Conservation (phyloP, 768 basidiomycete species). For the Rhodotorula babjevae region DNA sequence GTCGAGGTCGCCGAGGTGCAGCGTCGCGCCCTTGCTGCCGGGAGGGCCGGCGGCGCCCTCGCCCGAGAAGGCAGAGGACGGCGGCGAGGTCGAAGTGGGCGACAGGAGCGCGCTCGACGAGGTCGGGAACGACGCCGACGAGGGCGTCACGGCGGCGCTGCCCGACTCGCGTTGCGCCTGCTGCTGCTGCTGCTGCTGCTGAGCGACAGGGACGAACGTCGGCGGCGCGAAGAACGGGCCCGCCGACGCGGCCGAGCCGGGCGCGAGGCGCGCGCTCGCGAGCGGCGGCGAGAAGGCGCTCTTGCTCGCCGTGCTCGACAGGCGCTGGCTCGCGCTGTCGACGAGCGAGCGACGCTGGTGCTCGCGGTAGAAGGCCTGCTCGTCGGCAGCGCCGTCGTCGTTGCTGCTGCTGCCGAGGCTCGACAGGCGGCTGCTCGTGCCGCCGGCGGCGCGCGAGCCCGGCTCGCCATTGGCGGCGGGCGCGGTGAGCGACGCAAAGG, state of each 20-base stretch:
- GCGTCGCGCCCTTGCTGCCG: constrained; percentile 27
- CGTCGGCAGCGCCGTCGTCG: constrained; percentile 12
- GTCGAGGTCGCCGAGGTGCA: constrained; percentile 69
- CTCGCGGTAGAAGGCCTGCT: constrained; percentile 35
- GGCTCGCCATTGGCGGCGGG: neutral
- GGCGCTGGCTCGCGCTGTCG: constrained; percentile 20
- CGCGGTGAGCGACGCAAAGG: neutral
- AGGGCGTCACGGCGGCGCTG: neutral
- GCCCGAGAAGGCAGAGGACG: neutral
- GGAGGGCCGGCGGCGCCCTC: neutral
- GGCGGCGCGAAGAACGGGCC: constrained; percentile 8
- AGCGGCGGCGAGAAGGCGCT: constrained; percentile 19
- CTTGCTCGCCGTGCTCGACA: constrained; percentile 12
- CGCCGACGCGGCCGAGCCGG: neutral
- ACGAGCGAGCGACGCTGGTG: constrained; percentile 30
- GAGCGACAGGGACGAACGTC: too few species aligned
- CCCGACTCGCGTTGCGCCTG: neutral
- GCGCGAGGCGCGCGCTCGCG: neutral
- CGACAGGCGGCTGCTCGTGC: constrained; percentile 8
- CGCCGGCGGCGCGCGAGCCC: neutral
- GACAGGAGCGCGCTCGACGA: constrained; percentile 10
- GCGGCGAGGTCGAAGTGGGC: neutral
- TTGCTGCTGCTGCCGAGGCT: constrained; percentile 14
- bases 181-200: neutral
- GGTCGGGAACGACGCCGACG: neutral